Evolutionary conservation across 805 yeast genomes (phyloP).

Genomic region (Wickerhamiella hasegawae): DNA sequence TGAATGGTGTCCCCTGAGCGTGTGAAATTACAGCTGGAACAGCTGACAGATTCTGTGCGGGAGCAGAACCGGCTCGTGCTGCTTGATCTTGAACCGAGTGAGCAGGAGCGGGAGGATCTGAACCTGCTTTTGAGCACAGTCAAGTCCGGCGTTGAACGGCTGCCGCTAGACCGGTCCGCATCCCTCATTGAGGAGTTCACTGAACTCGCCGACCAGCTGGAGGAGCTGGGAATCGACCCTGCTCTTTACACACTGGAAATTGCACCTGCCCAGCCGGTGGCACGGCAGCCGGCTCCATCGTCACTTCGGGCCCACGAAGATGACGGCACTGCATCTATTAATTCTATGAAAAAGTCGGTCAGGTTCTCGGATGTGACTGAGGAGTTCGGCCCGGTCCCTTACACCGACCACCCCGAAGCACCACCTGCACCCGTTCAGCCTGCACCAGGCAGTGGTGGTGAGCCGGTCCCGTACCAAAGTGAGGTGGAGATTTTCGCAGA

Average conservation of each 20-base stretch:
- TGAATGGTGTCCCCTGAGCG: slow-evolving; percentile 7
- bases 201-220: not conserved
- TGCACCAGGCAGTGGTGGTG: not conserved
- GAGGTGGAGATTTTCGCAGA: slow-evolving; percentile 7
- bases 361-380: not conserved
- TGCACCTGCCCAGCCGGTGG: not conserved
- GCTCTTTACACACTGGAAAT: not conserved
- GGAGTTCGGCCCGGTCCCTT: no score
- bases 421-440: not conserved
- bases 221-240: slow-evolving; percentile 1
- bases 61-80: slow-evolving; percentile 15
- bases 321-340: not conserved
- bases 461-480: not conserved
- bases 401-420: no score
- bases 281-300: not conserved
- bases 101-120: slow-evolving; percentile 12
- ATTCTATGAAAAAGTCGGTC: not conserved
- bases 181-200: slow-evolving; percentile 2
- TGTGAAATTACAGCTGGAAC: slow-evolving; percentile 12
- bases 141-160: slow-evolving; percentile 2
- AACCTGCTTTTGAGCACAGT: slow-evolving; percentile 5
- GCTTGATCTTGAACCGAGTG: slow-evolving; percentile 15
- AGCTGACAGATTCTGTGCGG: slow-evolving; percentile 11
- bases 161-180: slow-evolving; percentile 1
- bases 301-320: no score